Evolutionary conservation across 202 grass and related monocot species (phyloP).

Genomic region (Hordeum pubiflorum): DNA sequence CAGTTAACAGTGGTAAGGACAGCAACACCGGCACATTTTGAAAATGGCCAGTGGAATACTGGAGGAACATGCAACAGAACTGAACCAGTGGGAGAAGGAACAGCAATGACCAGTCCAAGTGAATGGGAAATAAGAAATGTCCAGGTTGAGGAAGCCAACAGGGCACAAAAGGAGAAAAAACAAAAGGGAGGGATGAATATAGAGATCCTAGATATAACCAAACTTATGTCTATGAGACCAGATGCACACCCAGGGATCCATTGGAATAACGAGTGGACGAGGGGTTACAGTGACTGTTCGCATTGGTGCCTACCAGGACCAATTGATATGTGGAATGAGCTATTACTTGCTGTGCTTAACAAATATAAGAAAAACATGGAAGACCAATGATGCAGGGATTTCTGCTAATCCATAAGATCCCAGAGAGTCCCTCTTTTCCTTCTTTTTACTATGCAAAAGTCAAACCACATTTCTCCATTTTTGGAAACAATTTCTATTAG

Average conservation of each 20-base stretch:
- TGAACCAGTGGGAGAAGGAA: slow-evolving; percentile 26
- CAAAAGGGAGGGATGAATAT: slow-evolving; percentile 25
- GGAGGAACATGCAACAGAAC: slow-evolving; percentile 72
- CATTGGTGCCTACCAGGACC: slow-evolving; percentile 80
- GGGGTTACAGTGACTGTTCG: slow-evolving; percentile 59
- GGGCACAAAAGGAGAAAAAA: slow-evolving; percentile 16
- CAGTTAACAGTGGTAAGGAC: slow-evolving; percentile 50
- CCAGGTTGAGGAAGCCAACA: slow-evolving; percentile 54
- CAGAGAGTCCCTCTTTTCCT: background rate
- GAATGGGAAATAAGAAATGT: slow-evolving; percentile 49
- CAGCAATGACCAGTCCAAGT: slow-evolving; percentile 15
- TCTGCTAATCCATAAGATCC: background rate
- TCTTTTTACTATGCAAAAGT: background rate
- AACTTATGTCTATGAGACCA: slow-evolving; percentile 64
- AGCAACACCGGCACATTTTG: slow-evolving; percentile 47
- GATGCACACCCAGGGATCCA: slow-evolving; percentile 65
- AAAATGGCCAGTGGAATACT: slow-evolving; percentile 62
- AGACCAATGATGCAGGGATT: slow-evolving; percentile 8
- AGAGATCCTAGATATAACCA: slow-evolving; percentile 61
- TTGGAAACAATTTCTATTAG: background rate
- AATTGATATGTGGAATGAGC: slow-evolving; percentile 72
- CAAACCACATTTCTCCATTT: background rate
- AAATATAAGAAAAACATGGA: slow-evolving; percentile 19
- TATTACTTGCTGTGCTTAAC: slow-evolving; percentile 20
- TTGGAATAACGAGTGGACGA: slow-evolving; percentile 53